A percentile compares a stretch with the other conserved stretches of the same genome.
phyloP scores from a whole-genome alignment of 805 yeast species.

The Hanseniaspora thailandica region DNA sequence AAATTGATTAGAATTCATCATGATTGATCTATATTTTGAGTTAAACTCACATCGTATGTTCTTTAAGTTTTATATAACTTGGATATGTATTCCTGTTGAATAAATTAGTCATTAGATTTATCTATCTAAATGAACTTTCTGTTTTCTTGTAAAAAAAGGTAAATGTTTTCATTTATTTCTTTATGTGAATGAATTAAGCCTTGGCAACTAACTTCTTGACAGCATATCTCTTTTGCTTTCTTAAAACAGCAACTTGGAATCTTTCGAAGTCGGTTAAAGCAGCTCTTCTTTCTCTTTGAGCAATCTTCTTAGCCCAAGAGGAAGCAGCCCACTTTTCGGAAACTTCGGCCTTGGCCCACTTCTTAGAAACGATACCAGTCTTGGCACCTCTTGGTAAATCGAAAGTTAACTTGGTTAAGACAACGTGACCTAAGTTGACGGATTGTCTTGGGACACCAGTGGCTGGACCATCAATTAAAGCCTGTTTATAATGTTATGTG shows the following conservation, averaged over 20 bases:
- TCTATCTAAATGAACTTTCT: slow-evolving; percentile 2
- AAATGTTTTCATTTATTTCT: too few species aligned
- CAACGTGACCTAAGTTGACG: slow-evolving; percentile 71
- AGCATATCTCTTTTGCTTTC: slow-evolving; percentile 93
- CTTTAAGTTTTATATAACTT: slow-evolving; percentile 6
- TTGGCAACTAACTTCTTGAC: slow-evolving; percentile 94
- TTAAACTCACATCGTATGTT: slow-evolving; percentile 8
- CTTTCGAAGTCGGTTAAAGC: slow-evolving; percentile 94
- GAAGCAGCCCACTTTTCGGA: slow-evolving; percentile 85
- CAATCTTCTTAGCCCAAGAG: slow-evolving; percentile 97
- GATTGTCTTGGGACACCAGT: slow-evolving; percentile 85
- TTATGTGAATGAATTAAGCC: slow-evolving; percentile 45
- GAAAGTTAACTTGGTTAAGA: slow-evolving; percentile 84
- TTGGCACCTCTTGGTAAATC: slow-evolving; percentile 92
- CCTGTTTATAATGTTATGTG: slow-evolving; percentile 33
- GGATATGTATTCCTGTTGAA: slow-evolving; percentile 5
- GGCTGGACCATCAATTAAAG: slow-evolving; percentile 92
- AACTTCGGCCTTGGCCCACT: slow-evolving; percentile 84
- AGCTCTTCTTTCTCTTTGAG: slow-evolving; percentile 87
- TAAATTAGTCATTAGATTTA: not conserved
- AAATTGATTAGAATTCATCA: too few species aligned
- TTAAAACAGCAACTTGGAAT: slow-evolving; percentile 96
- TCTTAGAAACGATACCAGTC: slow-evolving; percentile 74
- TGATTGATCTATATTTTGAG: slow-evolving; percentile 3
- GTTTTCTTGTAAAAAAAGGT: not conserved